phyloP scores from a whole-genome alignment of 139 green algal genomes.

The Chlorella sp. region DNA sequence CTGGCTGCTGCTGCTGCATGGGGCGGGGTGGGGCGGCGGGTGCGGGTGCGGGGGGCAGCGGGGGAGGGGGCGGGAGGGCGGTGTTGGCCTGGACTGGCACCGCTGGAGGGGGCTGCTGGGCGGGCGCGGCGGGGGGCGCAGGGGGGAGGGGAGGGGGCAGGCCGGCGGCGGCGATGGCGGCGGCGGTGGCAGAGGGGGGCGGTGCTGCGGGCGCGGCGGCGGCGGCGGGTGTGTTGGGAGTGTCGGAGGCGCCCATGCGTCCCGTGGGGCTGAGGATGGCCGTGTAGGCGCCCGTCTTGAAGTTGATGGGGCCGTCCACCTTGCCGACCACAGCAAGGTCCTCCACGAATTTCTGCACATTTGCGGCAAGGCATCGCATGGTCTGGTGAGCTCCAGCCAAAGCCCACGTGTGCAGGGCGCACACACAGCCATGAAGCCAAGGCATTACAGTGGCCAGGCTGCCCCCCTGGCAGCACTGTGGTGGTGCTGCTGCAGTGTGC shows the following conservation, averaged over 20 bases:
- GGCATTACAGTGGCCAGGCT: neutral
- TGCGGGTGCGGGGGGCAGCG: neutral
- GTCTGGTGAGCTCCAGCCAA: neutral
- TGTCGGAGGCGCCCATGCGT: neutral
- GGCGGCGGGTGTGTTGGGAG: neutral
- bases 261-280: constrained; percentile 16
- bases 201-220: neutral
- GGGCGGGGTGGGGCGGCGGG: too few species aligned
- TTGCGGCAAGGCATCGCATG: neutral
- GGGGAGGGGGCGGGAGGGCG: too few species aligned
- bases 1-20: too few species aligned
- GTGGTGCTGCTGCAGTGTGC: neutral
- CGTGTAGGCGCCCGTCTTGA: constrained; percentile 35
- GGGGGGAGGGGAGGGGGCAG: too few species aligned
- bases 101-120: too few species aligned
- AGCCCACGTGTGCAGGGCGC: neutral
- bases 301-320: constrained; percentile 37
- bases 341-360: constrained; percentile 28
- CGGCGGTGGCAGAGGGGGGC: neutral
- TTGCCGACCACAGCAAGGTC: constrained; percentile 18
- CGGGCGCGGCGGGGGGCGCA: neutral
- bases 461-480: neutral
- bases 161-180: neutral
- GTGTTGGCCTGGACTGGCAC: too few species aligned
- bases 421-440: neutral